A percentile compares a stretch with the other conserved stretches of the same genome.
Conservation (phyloP, 371 early-diverging fungal species). For the Nematocida homosporus region DNA sequence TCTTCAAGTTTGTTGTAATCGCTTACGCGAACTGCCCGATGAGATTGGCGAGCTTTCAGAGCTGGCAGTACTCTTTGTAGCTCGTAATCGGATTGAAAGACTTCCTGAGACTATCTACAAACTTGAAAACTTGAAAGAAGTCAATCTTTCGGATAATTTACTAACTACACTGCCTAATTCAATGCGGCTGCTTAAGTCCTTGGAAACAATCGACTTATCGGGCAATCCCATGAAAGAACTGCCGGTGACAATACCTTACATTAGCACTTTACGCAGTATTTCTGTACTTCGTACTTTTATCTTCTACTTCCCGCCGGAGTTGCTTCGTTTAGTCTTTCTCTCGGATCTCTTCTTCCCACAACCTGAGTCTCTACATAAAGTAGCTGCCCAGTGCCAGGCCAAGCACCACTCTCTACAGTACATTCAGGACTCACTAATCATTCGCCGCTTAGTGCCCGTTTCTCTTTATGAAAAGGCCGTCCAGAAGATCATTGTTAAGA, state of each 20-base stretch:
- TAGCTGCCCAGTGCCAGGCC: background rate
- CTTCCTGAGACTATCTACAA: slow-evolving; percentile 73
- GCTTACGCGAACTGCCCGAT: slow-evolving; percentile 59
- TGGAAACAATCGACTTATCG: slow-evolving; percentile 70
- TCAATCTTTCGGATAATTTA: slow-evolving; percentile 73
- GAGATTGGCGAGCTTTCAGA: slow-evolving; percentile 59
- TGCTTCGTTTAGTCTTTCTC: slow-evolving; percentile 66
- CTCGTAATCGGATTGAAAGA: slow-evolving; percentile 60
- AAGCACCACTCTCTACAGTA: slow-evolving; percentile 69
- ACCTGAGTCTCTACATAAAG: too few species aligned
- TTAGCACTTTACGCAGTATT: slow-evolving; percentile 55
- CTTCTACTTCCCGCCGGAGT: slow-evolving; percentile 70
- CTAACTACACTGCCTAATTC: slow-evolving; percentile 71
- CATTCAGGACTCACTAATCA: slow-evolving; percentile 11
- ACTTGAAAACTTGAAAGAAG: slow-evolving; percentile 71
- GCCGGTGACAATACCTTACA: slow-evolving; percentile 58
- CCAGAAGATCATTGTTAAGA: slow-evolving; percentile 72
- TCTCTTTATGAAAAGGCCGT: slow-evolving; percentile 74
- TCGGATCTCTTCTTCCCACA: slow-evolving; percentile 12
- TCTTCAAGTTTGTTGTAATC: slow-evolving; percentile 67
- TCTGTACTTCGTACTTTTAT: slow-evolving; percentile 69
- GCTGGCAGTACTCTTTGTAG: slow-evolving; percentile 63
- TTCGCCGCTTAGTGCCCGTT: slow-evolving; percentile 57
- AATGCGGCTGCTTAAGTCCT: slow-evolving; percentile 70
- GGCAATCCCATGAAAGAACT: slow-evolving; percentile 67